Conservation (phyloP, 2,329 filamentous ascomycete species). For the Calycina marina region DNA sequence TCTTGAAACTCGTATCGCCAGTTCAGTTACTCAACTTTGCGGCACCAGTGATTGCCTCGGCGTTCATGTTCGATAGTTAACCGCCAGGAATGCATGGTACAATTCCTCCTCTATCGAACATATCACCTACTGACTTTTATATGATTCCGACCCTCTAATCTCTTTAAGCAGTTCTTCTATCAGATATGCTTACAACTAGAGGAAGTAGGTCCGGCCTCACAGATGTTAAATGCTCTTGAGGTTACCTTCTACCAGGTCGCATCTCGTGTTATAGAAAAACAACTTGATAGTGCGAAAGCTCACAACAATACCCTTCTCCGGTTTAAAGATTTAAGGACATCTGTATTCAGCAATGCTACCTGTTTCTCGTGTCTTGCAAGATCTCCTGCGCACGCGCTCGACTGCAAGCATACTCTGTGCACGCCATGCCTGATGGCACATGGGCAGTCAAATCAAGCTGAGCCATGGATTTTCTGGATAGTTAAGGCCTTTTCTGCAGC, state of each 20-base stretch:
- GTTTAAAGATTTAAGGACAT: slow-evolving; percentile 1
- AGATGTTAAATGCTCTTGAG: slow-evolving; percentile 2
- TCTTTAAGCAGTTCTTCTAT: slow-evolving; percentile 7
- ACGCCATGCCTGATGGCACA: background rate
- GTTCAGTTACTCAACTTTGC: slow-evolving; percentile 6
- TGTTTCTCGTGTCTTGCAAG: slow-evolving; percentile 4
- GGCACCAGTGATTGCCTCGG: slow-evolving; percentile 9
- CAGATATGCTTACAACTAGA: slow-evolving; percentile 3
- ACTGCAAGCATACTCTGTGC: slow-evolving; percentile 2
- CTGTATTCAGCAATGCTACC: slow-evolving; percentile 3
- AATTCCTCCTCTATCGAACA: background rate
- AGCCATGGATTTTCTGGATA: background rate
- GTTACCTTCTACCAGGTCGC: slow-evolving; percentile 2
- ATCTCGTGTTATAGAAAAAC: background rate
- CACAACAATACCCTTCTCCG: background rate
- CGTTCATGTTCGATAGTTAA: slow-evolving; percentile 12
- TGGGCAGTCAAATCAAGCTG: background rate
- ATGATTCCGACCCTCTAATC: slow-evolving; percentile 2
- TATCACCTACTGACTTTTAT: background rate
- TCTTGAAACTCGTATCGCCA: slow-evolving; percentile 2
- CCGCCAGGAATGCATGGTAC: slow-evolving; percentile 11
- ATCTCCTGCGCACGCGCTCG: slow-evolving; percentile 2
- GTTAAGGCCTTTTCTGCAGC: background rate
- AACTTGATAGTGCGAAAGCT: background rate
- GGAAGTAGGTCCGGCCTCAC: too few species aligned